These are phyloP conservation scores for Chrysanthemum lavandulifolium DNA, from an alignment of 129 eudicot species.

Conservation along the genomic window DNA sequence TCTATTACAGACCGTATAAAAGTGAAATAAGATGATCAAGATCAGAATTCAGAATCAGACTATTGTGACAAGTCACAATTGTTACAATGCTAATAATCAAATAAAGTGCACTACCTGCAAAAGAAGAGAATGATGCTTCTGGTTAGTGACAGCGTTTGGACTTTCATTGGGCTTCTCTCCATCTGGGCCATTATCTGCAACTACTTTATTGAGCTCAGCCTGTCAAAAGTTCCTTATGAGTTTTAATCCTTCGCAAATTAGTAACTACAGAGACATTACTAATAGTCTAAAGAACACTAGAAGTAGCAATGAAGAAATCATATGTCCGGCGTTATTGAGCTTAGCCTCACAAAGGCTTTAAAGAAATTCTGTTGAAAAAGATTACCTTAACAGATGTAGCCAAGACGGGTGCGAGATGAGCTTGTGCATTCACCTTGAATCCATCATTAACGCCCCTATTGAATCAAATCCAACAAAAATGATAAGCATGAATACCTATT, in stretches of 20 bases:
- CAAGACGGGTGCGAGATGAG: conserved; percentile 88
- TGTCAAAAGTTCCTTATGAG: conserved; percentile 21
- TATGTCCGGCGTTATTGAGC: too few species aligned
- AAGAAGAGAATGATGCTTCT: conserved; percentile 88
- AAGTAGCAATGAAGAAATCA: too few species aligned
- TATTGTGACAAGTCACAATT: too few species aligned
- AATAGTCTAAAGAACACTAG: too few species aligned
- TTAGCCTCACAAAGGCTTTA: background rate
- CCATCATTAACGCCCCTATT: conserved; percentile 80
- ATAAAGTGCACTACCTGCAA: conserved; percentile 48
- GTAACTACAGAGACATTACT: background rate
- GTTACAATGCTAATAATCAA: background rate
- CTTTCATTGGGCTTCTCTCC: conserved; percentile 38
- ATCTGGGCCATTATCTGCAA: conserved; percentile 31
- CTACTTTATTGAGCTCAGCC: conserved; percentile 79
- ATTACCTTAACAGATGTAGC: conserved; percentile 89
- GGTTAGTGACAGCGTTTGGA: conserved; percentile 27
- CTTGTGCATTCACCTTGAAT: conserved; percentile 87
- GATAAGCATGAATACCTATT: too few species aligned
- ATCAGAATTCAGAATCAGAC: too few species aligned
- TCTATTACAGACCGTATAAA: too few species aligned
- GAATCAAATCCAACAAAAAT: conserved; percentile 8
- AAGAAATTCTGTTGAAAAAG: background rate
- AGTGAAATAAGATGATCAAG: too few species aligned
- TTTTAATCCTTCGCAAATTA: background rate